Percentiles rank a stretch among this genome's conserved stretches.
Conservation (phyloP, 2,329 filamentous ascomycete species). For the Apiospora marii region DNA sequence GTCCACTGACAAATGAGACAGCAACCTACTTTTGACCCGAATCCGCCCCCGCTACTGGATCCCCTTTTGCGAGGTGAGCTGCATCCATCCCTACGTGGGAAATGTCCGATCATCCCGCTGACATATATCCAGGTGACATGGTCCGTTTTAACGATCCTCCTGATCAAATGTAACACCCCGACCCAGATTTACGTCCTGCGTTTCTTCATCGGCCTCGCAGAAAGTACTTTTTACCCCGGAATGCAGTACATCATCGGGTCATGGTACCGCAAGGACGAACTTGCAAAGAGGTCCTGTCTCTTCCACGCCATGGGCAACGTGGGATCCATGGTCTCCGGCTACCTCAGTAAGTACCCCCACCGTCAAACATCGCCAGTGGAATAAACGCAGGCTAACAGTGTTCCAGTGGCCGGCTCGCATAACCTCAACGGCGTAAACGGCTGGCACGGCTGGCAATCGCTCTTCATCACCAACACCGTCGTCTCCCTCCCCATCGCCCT, state of each 20-base stretch:
- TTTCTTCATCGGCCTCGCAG: constrained; percentile 46
- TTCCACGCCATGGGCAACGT: constrained; percentile 44
- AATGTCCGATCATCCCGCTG: no score
- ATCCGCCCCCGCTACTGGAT: constrained; percentile 48
- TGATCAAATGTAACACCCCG: constrained; percentile 43
- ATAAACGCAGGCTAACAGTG: not conserved
- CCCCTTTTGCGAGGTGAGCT: constrained; percentile 41
- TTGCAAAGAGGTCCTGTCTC: constrained; percentile 54
- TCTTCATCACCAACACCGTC: constrained; percentile 61
- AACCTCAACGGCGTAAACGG: constrained; percentile 55
- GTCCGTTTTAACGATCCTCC: constrained; percentile 44
- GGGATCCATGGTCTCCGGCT: constrained; percentile 54
- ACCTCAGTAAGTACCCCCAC: constrained; percentile 47
- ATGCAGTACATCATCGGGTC: constrained; percentile 47
- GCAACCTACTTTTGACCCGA: constrained; percentile 45
- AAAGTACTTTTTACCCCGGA: constrained; percentile 41
- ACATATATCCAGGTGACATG: constrained; percentile 29
- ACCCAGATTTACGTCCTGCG: constrained; percentile 45
- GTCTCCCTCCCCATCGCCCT: constrained; percentile 61
- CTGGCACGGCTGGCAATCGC: constrained; percentile 58
- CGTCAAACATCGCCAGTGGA: not conserved
- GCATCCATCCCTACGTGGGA: no score
- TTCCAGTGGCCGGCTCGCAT: constrained; percentile 55
- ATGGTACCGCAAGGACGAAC: constrained; percentile 49
- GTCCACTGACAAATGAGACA: constrained; percentile 22